Percentiles rank a stretch among this genome's conserved stretches.
Conservation (phyloP, 768 basidiomycete species). For the Sistotremastrum niveocremeum region DNA sequence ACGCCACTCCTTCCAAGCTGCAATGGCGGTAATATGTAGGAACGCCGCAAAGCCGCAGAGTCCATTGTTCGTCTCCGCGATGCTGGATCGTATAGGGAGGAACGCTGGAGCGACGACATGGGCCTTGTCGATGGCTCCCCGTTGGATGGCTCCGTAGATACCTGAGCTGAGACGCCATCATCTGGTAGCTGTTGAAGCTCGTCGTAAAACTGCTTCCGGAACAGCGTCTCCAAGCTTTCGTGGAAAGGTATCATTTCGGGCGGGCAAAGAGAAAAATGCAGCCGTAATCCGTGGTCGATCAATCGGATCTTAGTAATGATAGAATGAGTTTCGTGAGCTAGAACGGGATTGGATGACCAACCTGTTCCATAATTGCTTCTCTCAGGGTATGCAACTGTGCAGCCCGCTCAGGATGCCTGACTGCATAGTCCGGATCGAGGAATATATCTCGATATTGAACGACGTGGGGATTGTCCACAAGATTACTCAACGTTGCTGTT, state of each 20-base stretch:
- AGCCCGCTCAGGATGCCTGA: conserved; percentile 53
- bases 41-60: conserved; percentile 28
- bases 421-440: conserved; percentile 55
- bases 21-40: conserved; percentile 37
- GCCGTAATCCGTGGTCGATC: conserved; percentile 70
- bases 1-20: conserved; percentile 33
- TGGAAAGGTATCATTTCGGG: conserved; percentile 90
- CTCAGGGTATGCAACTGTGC: conserved; percentile 63
- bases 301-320: conserved; percentile 42
- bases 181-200: conserved; percentile 63
- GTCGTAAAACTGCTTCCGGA: conserved; percentile 72
- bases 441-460: conserved; percentile 69
- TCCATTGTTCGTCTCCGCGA: conserved; percentile 36
- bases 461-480: conserved; percentile 70
- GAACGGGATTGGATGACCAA: conserved; percentile 19
- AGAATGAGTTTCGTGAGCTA: conserved; percentile 1
- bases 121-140: conserved; percentile 3
- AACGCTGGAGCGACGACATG: conserved; percentile 26
- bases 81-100: conserved; percentile 33
- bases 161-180: conserved; percentile 29
- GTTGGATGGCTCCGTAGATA: conserved; percentile 5
- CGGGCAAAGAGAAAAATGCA: conserved; percentile 73
- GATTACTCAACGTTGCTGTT: conserved; percentile 76
- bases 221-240: conserved; percentile 74
- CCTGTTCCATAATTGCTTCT: conserved; percentile 70